Evolutionary conservation across 2,329 filamentous ascomycete species (phyloP), one percentile per base, ranked within the genome.

Genomic region (Albifimbria verrucaria): DNA sequence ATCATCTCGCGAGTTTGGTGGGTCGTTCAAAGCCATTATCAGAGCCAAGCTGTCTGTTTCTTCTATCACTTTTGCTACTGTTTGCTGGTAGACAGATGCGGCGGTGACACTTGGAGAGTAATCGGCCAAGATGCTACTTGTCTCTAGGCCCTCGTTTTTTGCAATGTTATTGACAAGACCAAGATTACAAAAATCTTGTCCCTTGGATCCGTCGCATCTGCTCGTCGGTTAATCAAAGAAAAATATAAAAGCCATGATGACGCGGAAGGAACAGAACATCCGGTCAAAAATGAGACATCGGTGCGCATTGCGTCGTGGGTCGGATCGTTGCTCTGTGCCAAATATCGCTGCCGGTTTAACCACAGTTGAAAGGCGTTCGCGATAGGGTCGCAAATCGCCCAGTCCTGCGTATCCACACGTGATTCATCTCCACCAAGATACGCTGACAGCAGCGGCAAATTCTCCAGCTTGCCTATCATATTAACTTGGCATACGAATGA

Each of bases 11-110:
- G 41, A 62, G 23, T 21, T 53, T 48, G 49, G 57, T 17, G 53
- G 62, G 50, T 45, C 50, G 20, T 41, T 57, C 49, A 57, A 64
- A 71, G 9, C 53, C 49, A 56, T 57, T 4, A 59, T 46, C 9
- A 59, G 25, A n/a, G 51, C 51, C 12, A 59, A 53, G 24, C 50
- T 57, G 17, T 54, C 48, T 28, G 50, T 52, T 15, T 59, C 53
- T 32, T 50, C 50, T 36, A 59, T 41, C 24, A 56, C 5, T 6
- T 39, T n/a, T 39, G 15, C 11, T 15, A 39, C 12, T 6, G 11
- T n/a, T n/a, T 39, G 32, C 32, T 15, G 32, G 12, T 39, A 39
- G 4, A 39, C 11, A 5, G 5, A n/a, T 6, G 32, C 15, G 32
- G 12, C 18, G 11, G 32, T 39, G 4, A 39, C 18, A 17, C 18